Base-by-base conservation (phyloP, 768 basidiomycete species). In the Boletus tylopilopsis region DNA sequence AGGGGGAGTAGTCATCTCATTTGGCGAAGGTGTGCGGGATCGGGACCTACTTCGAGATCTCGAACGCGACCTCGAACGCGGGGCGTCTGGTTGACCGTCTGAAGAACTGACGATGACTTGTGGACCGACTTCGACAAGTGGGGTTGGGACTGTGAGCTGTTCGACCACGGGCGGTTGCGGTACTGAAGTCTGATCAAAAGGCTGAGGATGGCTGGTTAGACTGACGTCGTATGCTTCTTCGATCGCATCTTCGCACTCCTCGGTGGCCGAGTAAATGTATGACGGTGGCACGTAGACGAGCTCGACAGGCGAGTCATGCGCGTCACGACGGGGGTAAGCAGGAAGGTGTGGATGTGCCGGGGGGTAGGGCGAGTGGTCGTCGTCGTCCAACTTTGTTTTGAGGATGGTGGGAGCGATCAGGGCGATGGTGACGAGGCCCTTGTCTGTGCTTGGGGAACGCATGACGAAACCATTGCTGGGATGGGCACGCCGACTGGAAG, bases 371-470 rank as follows among this genome's bases (percentile, higher is more conserved):
- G 51, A 47, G 19, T 41, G 43, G 23, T 71, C 69, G 38, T 78
- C 77, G 44, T 80, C 77, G 6, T 75, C 77, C 1, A 77, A 73
- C 10, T 74, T 79, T 16, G 90, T 90, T 73, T 98, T 99, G 56
- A 98, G 76, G 39, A 90, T 78, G 5, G 96, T 94, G 5, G 86
- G 86, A 0, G 85, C 82, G 39, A 88, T 85, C 32, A 82, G 76
- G 12, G 84, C 83, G 47, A 87, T 88, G 10, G 86, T 87, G 54
- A 85, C 69, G 24, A 80, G 77, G 34, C 85, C 82, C 25, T 75
- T 66, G 49, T 76, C 71, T 35, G 65, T 45, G 42, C 67, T 69
- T 37, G 34, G 49, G 5, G 66, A 65, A 11, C 53, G 61, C 66
- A 62, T 39, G 64, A 64, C 8, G 81, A 80, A 25, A 71, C 75